Base-by-base conservation (phyloP, 257 asterid species). In the Euphrasia confusa region DNA sequence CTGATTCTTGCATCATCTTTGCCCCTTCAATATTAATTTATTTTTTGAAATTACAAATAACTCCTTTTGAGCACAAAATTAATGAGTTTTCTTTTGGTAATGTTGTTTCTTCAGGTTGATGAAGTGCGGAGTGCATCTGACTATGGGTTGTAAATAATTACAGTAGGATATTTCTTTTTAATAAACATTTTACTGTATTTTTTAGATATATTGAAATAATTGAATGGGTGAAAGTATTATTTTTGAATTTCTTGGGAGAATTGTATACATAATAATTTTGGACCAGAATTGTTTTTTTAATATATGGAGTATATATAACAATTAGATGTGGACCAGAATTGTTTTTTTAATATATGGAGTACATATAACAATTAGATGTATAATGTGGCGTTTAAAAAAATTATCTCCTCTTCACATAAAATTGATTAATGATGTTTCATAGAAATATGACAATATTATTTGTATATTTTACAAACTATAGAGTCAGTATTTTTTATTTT, bases 191-290 rank as follows among this genome's bases (percentile, higher is more conserved):
- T 48, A 14, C 54, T 49, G 5, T 18, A 7, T 13, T 15, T n/a
- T n/a, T n/a, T 49, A 8, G 54, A 49, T 14, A 14, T 49, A 49
- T 49, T 49, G 54, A 49, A 49, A 49, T 49, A 49, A 49, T 14
- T 12, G 14, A 44, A 44, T 10, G 15, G 15, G 13, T 14, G 8
- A n/a, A 49, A 13, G 54, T 49, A n/a, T 49, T 14, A 11, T 7
- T 14, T 44, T 44, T 44, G 5, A 44, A 44, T 13, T 45, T 49
- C 3, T 44, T 13, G 17, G 52, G 17, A 13, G 18, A 45, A 45
- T 45, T 13, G 52, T 45, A 45, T 12, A 45, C 17, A 12, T 3
- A 12, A 1, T 44, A 1, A 2, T 44, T 12, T 44, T 40, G 47
- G 10, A 44, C 6, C 14, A 44, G 49, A 44, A 4, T 10, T 44